phyloP scores from a whole-genome alignment of 495 filamentous ascomycete genomes.

The Penicillium fimorum region DNA sequence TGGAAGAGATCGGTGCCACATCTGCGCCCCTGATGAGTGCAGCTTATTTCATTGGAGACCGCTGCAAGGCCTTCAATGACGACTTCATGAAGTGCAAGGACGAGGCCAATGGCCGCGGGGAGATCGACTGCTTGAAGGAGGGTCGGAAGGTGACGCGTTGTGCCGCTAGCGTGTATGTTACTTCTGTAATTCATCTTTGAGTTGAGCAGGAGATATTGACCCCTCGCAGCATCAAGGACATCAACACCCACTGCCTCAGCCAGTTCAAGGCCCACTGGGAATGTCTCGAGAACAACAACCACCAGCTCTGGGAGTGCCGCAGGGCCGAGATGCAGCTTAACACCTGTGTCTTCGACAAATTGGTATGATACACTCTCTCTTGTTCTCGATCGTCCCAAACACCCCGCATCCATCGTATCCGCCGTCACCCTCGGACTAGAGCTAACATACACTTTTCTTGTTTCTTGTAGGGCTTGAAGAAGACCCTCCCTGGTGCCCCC shows the following conservation, averaged over 20 bases:
- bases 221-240: conserved; percentile 73
- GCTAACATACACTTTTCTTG: conserved; percentile 11
- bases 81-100: conserved; percentile 99
- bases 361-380: conserved; percentile 58
- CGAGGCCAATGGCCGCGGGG: conserved; percentile 80
- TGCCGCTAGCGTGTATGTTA: conserved; percentile 89
- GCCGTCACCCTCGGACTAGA: neutral
- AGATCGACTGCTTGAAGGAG: conserved; percentile 93
- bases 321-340: conserved; percentile 75
- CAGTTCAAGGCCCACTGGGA: conserved; percentile 92
- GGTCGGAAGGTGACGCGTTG: conserved; percentile 94
- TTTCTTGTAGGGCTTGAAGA: conserved; percentile 71
- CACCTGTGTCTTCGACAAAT: conserved; percentile 89
- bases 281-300: conserved; percentile 96
- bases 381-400: neutral
- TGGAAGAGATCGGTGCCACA: conserved; percentile 85
- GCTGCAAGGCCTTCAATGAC: conserved; percentile 94
- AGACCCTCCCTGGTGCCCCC: conserved; percentile 82
- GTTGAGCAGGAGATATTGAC: conserved; percentile 12
- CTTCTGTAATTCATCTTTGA: neutral
- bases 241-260: conserved; percentile 89
- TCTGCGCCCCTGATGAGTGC: conserved; percentile 90
- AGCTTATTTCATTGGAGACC: conserved; percentile 94
- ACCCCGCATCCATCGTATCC: conserved; percentile 3
- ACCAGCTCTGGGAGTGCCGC: conserved; percentile 91